Conservation (phyloP, 352 stramenopile species). For the Thraustochytrium aureum region DNA sequence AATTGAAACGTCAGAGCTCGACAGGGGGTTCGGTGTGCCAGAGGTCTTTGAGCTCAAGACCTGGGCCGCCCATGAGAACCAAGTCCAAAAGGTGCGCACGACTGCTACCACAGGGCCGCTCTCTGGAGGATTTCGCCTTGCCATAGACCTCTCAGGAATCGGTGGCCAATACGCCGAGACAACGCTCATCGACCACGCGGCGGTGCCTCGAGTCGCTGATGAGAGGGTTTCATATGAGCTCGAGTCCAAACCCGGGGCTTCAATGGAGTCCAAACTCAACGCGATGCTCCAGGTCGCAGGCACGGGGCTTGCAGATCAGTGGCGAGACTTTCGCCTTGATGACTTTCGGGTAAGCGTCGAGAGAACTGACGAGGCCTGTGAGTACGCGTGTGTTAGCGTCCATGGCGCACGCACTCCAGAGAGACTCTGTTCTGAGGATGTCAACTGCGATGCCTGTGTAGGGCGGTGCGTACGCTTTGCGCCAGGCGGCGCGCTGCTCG, state of each 20-base stretch:
- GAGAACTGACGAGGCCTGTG: not conserved
- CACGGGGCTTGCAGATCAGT: not conserved
- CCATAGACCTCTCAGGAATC: constrained; percentile 13
- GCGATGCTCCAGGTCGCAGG: not conserved
- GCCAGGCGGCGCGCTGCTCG: not conserved
- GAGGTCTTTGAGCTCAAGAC: not conserved
- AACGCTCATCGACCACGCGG: constrained; percentile 8
- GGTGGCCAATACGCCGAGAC: not conserved
- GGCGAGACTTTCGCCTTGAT: not conserved
- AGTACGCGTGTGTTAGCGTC: not conserved
- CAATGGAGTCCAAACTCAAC: constrained; percentile 34
- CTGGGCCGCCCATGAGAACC: not conserved
- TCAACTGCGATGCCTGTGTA: constrained; percentile 15
- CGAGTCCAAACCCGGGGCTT: not conserved
- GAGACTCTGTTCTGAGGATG: constrained; percentile 1
- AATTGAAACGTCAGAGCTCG: not conserved
- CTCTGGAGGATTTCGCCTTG: not conserved
- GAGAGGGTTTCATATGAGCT: not conserved
- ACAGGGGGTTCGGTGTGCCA: not conserved
- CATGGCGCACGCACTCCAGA: not conserved
- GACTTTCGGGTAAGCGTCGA: not conserved
- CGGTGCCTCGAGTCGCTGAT: not conserved
- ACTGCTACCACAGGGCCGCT: constrained; percentile 16
- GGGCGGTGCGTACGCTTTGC: not conserved
- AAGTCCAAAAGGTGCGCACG: constrained; percentile 1